A percentile compares a stretch with the other conserved stretches of the same genome.
Evolutionary conservation across 371 early-diverging fungal species (phyloP).

Genomic region (Mortierella sp.): DNA sequence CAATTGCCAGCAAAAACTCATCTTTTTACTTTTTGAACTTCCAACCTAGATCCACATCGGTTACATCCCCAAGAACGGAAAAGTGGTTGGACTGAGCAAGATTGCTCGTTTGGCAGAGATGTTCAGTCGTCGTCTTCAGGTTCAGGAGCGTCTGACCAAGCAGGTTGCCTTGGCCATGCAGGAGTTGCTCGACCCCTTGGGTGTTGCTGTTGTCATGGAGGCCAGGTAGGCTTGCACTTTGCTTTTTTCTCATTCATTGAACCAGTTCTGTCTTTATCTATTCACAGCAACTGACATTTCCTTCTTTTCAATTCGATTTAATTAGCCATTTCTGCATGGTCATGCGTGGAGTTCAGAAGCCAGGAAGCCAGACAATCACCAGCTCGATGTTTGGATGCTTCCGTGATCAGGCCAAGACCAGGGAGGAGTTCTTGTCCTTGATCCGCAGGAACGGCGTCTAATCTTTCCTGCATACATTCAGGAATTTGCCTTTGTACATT

Average conservation of each 20-base stretch:
- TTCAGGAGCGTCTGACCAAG: conserved; percentile 98
- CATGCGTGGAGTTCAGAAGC: conserved; percentile 96
- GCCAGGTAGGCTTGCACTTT: conserved; percentile 74
- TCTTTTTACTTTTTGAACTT: too few relatives aligned
- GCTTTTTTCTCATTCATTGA: conserved; percentile 10
- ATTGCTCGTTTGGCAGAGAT: conserved; percentile 98
- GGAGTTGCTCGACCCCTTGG: conserved; percentile 94
- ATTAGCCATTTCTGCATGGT: conserved; percentile 93
- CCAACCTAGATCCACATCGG: conserved; percentile 94
- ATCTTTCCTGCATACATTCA: background rate
- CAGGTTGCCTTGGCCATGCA: conserved; percentile 94
- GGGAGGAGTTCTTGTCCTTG: conserved; percentile 95
- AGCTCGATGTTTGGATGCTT: conserved; percentile 97
- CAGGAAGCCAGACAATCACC: conserved; percentile 94
- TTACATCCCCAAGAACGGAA: conserved; percentile 93
- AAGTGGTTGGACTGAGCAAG: conserved; percentile 96
- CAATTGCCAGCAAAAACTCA: too few relatives aligned
- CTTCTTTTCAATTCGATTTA: background rate
- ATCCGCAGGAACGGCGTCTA: conserved; percentile 59
- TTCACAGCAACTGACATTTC: background rate
- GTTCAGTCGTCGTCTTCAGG: conserved; percentile 96
- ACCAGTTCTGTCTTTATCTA: background rate
- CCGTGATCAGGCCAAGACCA: conserved; percentile 90
- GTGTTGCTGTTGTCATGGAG: conserved; percentile 98
- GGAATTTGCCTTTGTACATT: background rate